These are phyloP conservation scores for Phycomyces blakesleeanus DNA, from an alignment of 192 early-diverging fungal genomes.

Conservation along the genomic window DNA sequence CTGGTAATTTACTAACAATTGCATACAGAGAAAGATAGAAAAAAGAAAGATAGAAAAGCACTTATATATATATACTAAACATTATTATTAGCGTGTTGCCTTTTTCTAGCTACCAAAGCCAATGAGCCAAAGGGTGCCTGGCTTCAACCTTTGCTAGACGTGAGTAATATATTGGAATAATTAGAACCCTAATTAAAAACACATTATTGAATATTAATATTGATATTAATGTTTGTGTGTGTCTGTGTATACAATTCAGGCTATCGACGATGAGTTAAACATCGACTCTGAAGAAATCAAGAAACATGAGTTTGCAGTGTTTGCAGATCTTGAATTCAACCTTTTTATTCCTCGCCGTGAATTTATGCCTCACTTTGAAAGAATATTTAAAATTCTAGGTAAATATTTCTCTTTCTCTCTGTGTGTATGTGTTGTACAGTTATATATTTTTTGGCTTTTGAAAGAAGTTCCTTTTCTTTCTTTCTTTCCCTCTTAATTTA, in stretches of 20 bases:
- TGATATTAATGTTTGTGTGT: too few species aligned
- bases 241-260: constrained; percentile 28
- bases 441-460: too few species aligned
- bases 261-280: constrained; percentile 71
- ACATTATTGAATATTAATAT: too few species aligned
- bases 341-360: constrained; percentile 82
- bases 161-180: neutral
- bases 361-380: constrained; percentile 90
- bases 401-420: too few species aligned
- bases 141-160: constrained; percentile 54
- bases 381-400: constrained; percentile 66
- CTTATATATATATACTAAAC: neutral
- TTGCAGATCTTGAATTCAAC: constrained; percentile 87
- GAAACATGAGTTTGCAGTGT: constrained; percentile 89
- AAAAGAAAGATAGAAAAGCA: neutral
- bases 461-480: neutral
- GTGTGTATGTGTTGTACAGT: neutral
- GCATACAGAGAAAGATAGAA: too few species aligned
- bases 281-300: constrained; percentile 72
- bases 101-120: constrained; percentile 79
- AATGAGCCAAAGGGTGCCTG: constrained; percentile 76
- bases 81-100: constrained; percentile 48
- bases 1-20: constrained; percentile 25
- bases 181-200: neutral
- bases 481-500: neutral